Evolutionary conservation across 495 filamentous ascomycete species (phyloP), one percentile per base, ranked within the genome.

Genomic region (Penicillium verhagenii): DNA sequence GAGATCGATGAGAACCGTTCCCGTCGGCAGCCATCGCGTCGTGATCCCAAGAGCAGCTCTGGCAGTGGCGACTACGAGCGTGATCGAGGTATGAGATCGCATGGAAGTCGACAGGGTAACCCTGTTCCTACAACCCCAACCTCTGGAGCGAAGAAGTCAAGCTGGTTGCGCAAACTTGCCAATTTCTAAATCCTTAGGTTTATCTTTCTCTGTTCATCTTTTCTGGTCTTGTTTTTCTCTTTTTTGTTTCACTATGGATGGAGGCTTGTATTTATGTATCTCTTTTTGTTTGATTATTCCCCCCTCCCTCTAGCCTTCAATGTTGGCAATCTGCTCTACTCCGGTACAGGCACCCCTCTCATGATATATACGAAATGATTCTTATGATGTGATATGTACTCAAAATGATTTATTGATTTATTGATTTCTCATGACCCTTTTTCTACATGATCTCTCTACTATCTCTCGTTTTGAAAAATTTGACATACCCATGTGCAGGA

Each of bases 121-220:
- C 54, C 56, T 14, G 53, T 53, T 8, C 60, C 64, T 28, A 54
- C 64, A 26, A 64, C 56, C 25, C 56, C 64, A 26, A 64, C 56
- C 25, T 61, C 67, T 2, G 73, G 68, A 19, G 62, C 60, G 0
- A 80, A 75, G 60, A 71, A 72, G 55, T 65, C 72, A 2, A 73
- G 69, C 54, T 81, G 79, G 79, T 70, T 81, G 38, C 71, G 72
- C 54, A 81, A 77, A 49, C 55, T 79, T 38, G 72, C 75, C 13
- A 50, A 38, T 16, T 37, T 50, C 14, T 50, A 50, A 33, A n/a
- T n/a, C 6, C 14, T n/a, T n/a, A n/a, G n/a, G n/a, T n/a, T 39
- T 39, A 0, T n/a, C 9, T 25, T 50, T 38, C 13, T 21, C 3
- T 2, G 16, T 39, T 38, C 0, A 20, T 24, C 9, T 23, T 38